Evolutionary conservation across 2,329 filamentous ascomycete genomes (phyloP).

Genomic region (Hypoxylon sp.): DNA sequence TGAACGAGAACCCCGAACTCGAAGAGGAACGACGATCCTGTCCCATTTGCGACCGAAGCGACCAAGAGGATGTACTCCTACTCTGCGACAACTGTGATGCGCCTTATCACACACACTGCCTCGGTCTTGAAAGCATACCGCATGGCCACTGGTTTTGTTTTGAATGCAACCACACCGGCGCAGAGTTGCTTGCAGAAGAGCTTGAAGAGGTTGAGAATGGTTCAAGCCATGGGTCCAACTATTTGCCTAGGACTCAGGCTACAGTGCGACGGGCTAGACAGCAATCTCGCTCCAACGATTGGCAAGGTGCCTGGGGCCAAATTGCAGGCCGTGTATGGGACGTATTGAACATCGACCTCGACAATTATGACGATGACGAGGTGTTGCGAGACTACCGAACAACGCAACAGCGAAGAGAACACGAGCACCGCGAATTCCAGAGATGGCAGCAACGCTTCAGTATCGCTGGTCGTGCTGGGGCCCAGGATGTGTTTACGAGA

Average conservation of each 20-base stretch:
- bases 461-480: constrained; percentile 82
- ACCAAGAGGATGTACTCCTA: constrained; percentile 84
- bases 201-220: constrained; percentile 43
- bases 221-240: constrained; percentile 47
- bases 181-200: constrained; percentile 57
- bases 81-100: constrained; percentile 92
- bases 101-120: constrained; percentile 90
- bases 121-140: constrained; percentile 81
- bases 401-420: constrained; percentile 62
- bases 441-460: constrained; percentile 86
- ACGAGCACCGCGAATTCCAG: constrained; percentile 65
- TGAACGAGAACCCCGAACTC: constrained; percentile 76
- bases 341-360: constrained; percentile 77
- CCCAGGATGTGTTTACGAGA: constrained; percentile 74
- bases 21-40: constrained; percentile 78
- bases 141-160: constrained; percentile 90
- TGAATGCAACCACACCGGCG: constrained; percentile 65
- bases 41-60: constrained; percentile 81
- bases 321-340: constrained; percentile 71
- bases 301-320: constrained; percentile 85
- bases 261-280: constrained; percentile 63
- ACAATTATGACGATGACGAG: constrained; percentile 84
- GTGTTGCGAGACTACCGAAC: constrained; percentile 61
- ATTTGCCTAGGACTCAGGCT: constrained; percentile 65
- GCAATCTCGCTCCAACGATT: constrained; percentile 78